Conservation (phyloP, 1,284 basidiomycete species). For the Fistulinella staudtii region DNA sequence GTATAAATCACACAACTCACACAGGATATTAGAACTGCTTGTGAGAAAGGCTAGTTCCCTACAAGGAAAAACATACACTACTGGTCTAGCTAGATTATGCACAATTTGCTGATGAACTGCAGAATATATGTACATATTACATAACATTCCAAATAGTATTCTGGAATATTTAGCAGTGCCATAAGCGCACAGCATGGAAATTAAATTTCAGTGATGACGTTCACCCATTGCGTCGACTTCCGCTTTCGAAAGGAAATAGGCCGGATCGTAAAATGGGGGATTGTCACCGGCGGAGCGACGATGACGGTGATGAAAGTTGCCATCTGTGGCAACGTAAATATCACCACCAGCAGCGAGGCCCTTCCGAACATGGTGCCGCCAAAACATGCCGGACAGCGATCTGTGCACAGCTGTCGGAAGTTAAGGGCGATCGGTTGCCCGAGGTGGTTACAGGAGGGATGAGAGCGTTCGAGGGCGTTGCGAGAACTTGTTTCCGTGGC, state of each 20-base stretch:
- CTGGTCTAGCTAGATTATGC: too few species aligned
- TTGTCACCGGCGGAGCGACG: background rate
- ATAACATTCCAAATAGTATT: too few species aligned
- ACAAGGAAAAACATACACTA: too few species aligned
- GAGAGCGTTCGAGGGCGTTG: background rate
- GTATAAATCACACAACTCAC: too few species aligned
- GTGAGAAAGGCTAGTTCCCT: too few species aligned
- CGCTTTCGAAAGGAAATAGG: background rate
- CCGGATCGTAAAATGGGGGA: background rate
- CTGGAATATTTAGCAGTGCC: too few species aligned
- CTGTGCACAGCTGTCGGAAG: background rate
- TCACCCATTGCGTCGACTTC: background rate
- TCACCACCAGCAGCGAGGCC: background rate
- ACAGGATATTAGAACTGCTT: too few species aligned
- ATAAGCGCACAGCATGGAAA: too few species aligned
- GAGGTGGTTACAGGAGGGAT: background rate
- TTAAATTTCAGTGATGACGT: too few species aligned
- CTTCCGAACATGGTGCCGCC: background rate
- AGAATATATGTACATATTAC: too few species aligned
- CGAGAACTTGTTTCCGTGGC: background rate
- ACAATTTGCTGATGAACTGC: too few species aligned
- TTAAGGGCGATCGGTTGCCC: background rate
- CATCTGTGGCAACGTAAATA: constrained; percentile 2
- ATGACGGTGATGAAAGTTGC: constrained; percentile 7
- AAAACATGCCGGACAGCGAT: constrained; percentile 10